phyloP scores from a whole-genome alignment of 1,284 basidiomycete species.

The Rhodotorula mucilaginosa region DNA sequence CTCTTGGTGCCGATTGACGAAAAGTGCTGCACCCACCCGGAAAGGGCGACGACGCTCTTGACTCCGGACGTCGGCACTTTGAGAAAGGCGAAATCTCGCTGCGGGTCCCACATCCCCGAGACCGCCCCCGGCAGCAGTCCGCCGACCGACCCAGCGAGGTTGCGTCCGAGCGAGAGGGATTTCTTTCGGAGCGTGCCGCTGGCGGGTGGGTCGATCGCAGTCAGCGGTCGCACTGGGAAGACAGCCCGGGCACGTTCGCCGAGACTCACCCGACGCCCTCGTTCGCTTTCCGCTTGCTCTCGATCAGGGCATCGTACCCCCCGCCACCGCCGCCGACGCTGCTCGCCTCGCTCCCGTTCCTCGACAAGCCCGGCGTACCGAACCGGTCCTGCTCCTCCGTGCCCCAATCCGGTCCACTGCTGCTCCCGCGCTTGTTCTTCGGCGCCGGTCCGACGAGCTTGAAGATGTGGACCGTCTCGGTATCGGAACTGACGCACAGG shows the following conservation, averaged over 20 bases:
- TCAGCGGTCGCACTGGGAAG: too few relatives aligned
- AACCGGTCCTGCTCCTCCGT: conserved; percentile 32
- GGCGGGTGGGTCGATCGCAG: background rate
- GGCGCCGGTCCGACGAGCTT: conserved; percentile 57
- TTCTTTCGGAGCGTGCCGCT: conserved; percentile 59
- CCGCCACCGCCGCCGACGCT: conserved; percentile 26
- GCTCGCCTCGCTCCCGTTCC: conserved; percentile 29
- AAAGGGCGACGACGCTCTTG: conserved; percentile 72
- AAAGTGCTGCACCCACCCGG: conserved; percentile 56
- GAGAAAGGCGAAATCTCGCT: conserved; percentile 89
- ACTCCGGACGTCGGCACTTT: conserved; percentile 77
- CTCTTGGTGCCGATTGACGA: background rate
- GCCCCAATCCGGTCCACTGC: conserved; percentile 30
- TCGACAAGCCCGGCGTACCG: conserved; percentile 2
- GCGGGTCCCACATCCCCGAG: conserved; percentile 96
- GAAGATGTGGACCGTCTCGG: conserved; percentile 97
- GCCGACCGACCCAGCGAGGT: conserved; percentile 75
- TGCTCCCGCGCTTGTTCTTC: conserved; percentile 40
- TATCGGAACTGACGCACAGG: conserved; percentile 84
- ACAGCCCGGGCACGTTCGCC: background rate
- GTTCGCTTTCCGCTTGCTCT: conserved; percentile 44
- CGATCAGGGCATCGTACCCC: conserved; percentile 51
- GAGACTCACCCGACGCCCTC: conserved; percentile 31
- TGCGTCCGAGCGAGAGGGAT: conserved; percentile 75
- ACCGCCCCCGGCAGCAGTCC: conserved; percentile 86